These are phyloP conservation scores for Capronia epimyces DNA, from an alignment of 2,329 filamentous ascomycete genomes.

Conservation along the genomic window DNA sequence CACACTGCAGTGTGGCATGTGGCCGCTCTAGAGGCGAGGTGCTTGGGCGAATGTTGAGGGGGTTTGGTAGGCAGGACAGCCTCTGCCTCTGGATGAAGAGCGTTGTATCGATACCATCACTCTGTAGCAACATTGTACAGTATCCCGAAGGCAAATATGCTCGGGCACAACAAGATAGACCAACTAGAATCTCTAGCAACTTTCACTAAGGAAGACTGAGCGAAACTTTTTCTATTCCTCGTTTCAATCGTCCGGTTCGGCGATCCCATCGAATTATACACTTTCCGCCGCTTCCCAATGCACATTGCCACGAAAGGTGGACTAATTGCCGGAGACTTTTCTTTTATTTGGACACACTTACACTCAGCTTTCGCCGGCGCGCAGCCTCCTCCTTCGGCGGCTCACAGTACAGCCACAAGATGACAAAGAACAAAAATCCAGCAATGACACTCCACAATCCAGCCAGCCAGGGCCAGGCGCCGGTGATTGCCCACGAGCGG, in stretches of 20 bases:
- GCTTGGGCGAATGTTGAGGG: neutral
- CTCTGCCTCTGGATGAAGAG: neutral
- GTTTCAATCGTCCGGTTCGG: neutral
- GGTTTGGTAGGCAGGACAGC: neutral
- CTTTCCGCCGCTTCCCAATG: neutral
- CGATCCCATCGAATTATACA: neutral
- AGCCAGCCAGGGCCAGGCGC: slow-evolving; percentile 89
- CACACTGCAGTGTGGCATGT: no score
- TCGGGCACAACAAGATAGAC: no score
- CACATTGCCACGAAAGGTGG: neutral
- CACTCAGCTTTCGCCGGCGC: slow-evolving; percentile 19
- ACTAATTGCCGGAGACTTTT: neutral
- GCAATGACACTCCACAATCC: slow-evolving; percentile 77
- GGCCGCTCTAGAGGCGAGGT: neutral
- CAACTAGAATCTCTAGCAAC: neutral
- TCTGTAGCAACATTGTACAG: neutral
- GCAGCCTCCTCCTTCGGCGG: slow-evolving; percentile 38
- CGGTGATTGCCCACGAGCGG: slow-evolving; percentile 80
- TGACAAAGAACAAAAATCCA: slow-evolving; percentile 80
- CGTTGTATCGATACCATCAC: neutral
- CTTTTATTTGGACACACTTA: slow-evolving; percentile 12
- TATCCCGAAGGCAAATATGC: neutral
- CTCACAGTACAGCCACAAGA: slow-evolving; percentile 77
- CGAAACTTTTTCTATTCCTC: neutral
- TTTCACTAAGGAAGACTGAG: neutral